Percentiles rank a stretch among this genome's conserved stretches.
Conservation (phyloP, 768 basidiomycete genomes). For the Leucocoprinus sp. region DNA sequence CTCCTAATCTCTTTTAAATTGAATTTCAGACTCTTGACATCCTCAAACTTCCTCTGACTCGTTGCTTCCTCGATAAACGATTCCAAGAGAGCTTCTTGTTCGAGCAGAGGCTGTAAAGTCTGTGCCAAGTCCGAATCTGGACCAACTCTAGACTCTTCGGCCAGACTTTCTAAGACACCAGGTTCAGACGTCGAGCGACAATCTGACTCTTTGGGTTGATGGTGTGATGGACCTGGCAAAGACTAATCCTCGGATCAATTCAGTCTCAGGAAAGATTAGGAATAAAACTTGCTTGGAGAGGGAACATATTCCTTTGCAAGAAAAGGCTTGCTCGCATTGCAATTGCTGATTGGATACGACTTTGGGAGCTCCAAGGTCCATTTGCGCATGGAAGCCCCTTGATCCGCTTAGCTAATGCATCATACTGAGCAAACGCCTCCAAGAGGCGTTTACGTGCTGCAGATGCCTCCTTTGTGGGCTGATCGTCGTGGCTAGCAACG, state of each 20-base stretch:
- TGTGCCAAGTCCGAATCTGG: conserved; percentile 65
- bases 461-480: conserved; percentile 60
- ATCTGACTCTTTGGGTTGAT: conserved; percentile 12
- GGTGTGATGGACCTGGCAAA: conserved; percentile 40
- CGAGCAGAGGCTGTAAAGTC: conserved; percentile 77
- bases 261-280: background rate
- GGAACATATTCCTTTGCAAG: conserved; percentile 86
- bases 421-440: conserved; percentile 83
- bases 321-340: conserved; percentile 69
- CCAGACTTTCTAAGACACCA: conserved; percentile 13
- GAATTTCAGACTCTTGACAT: conserved; percentile 74
- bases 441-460: conserved; percentile 73
- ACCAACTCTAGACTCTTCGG: conserved; percentile 31
- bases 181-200: conserved; percentile 10
- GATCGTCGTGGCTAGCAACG: conserved; percentile 30
- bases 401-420: conserved; percentile 81
- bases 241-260: conserved; percentile 24
- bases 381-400: conserved; percentile 57
- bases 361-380: conserved; percentile 64
- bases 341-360: conserved; percentile 79
- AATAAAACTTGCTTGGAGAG: conserved; percentile 52
- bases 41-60: conserved; percentile 89
- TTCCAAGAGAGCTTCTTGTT: conserved; percentile 90
- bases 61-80: conserved; percentile 87
- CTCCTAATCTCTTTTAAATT: conserved; percentile 76